These are phyloP conservation scores for Endogone sp. DNA, from an alignment of 192 early-diverging fungal species.

Conservation along the genomic window DNA sequence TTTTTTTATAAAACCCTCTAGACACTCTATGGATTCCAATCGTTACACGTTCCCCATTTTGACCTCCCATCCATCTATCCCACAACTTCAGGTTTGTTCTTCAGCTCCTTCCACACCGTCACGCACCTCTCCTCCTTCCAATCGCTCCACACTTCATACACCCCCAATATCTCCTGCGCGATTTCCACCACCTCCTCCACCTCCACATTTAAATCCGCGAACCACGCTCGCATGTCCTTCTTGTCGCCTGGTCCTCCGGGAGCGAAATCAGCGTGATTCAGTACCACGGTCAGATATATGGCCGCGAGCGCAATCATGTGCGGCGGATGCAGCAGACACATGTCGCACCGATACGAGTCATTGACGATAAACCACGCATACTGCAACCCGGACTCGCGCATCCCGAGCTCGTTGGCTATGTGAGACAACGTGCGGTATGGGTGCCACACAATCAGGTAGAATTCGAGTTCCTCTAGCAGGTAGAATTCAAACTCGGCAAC, in stretches of 20 bases:
- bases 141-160: slow-evolving; percentile 67
- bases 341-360: slow-evolving; percentile 78
- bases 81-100: slow-evolving; percentile 8
- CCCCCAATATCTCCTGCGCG: slow-evolving; percentile 67
- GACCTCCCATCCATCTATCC: no score
- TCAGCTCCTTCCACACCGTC: slow-evolving; percentile 38
- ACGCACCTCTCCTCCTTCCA: slow-evolving; percentile 58
- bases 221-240: slow-evolving; percentile 73
- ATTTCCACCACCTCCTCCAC: slow-evolving; percentile 72
- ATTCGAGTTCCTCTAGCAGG: slow-evolving; percentile 86
- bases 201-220: slow-evolving; percentile 77
- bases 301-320: slow-evolving; percentile 84
- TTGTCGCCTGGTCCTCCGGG: slow-evolving; percentile 37
- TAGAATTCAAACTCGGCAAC: slow-evolving; percentile 94
- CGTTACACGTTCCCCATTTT: no score
- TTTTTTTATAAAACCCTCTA: no score
- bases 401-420: slow-evolving; percentile 45
- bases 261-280: slow-evolving; percentile 41
- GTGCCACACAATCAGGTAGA: slow-evolving; percentile 84
- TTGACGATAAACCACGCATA: slow-evolving; percentile 76
- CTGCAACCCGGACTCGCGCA: slow-evolving; percentile 50
- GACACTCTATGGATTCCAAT: no score
- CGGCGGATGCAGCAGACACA: slow-evolving; percentile 82
- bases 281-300: slow-evolving; percentile 64
- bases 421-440: slow-evolving; percentile 76